A percentile compares a stretch with the other conserved stretches of the same genome.
These are phyloP conservation scores for Hanseniaspora occidentalis DNA, from an alignment of 805 yeast genomes.

Conservation along the genomic window DNA sequence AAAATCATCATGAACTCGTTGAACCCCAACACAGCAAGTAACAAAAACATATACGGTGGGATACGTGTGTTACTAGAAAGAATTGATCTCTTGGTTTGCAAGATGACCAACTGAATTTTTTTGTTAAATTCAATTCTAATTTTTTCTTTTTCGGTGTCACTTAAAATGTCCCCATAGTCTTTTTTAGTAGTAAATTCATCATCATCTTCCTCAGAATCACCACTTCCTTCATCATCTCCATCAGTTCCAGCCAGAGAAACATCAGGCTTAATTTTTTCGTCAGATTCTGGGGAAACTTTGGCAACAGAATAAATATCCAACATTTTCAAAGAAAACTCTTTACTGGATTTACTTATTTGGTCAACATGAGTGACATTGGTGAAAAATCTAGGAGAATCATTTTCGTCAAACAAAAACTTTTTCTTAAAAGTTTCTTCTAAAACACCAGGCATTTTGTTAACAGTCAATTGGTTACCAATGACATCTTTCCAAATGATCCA, in stretches of 20 bases:
- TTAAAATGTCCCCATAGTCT: constrained; percentile 44
- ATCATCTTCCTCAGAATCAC: constrained; percentile 27
- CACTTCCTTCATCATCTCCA: constrained; percentile 23
- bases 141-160: constrained; percentile 42
- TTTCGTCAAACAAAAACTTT: constrained; percentile 66
- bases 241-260: constrained; percentile 29
- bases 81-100: constrained; percentile 83
- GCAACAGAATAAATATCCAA: constrained; percentile 53
- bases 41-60: constrained; percentile 68
- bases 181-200: constrained; percentile 28
- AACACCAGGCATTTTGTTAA: constrained; percentile 51
- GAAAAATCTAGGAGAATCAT: constrained; percentile 60
- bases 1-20: constrained; percentile 84
- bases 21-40: constrained; percentile 80
- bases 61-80: constrained; percentile 60
- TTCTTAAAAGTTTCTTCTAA: constrained; percentile 76
- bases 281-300: constrained; percentile 33
- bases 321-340: constrained; percentile 39
- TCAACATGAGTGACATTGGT: constrained; percentile 3
- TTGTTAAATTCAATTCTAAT: constrained; percentile 51
- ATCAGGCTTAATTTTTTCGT: constrained; percentile 43
- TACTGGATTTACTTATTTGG: constrained; percentile 33
- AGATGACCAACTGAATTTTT: constrained; percentile 63
- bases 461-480: constrained; percentile 49
- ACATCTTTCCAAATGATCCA: constrained; percentile 56